Percentiles rank a stretch among this genome's conserved stretches.
These are phyloP conservation scores for Cytospora schulzeri DNA, from an alignment of 2,329 filamentous ascomycete species.

Conservation along the genomic window DNA sequence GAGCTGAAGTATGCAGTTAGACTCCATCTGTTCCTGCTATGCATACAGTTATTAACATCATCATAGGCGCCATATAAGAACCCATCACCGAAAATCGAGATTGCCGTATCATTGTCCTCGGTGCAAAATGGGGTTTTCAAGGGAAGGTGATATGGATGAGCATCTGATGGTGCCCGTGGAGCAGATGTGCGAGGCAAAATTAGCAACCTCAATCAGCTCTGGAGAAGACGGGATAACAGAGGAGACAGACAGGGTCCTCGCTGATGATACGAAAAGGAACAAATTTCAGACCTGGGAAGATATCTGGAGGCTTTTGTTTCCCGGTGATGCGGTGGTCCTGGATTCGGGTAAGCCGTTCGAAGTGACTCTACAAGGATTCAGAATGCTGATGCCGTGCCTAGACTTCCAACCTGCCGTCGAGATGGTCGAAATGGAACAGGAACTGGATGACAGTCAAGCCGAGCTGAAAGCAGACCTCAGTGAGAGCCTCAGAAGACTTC, in stretches of 20 bases:
- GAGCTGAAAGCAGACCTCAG: constrained; percentile 25
- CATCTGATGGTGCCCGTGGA: constrained; percentile 25
- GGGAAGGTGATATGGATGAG: constrained; percentile 9
- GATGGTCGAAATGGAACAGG: constrained; percentile 26
- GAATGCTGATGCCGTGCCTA: constrained; percentile 7
- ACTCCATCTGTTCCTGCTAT: not conserved
- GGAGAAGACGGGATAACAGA: constrained; percentile 23
- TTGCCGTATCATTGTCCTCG: constrained; percentile 20
- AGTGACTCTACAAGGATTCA: too few species aligned
- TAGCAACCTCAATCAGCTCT: not conserved
- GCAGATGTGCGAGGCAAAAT: constrained; percentile 22
- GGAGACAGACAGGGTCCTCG: constrained; percentile 17
- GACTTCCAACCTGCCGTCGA: constrained; percentile 25
- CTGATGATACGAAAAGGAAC: constrained; percentile 8
- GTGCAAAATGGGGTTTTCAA: constrained; percentile 20
- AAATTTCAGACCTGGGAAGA: constrained; percentile 19
- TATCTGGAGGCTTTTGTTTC: constrained; percentile 24
- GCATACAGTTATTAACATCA: not conserved
- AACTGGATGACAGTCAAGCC: constrained; percentile 23
- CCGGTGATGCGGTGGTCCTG: constrained; percentile 16
- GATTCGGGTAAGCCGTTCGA: constrained; percentile 21
- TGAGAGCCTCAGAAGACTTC: constrained; percentile 19
- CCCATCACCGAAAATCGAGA: constrained; percentile 11
- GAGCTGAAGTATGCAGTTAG: constrained; percentile 24
- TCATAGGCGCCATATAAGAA: constrained; percentile 19